phyloP scores from a whole-genome alignment of 805 yeast species.

The Yarrowia bubula region DNA sequence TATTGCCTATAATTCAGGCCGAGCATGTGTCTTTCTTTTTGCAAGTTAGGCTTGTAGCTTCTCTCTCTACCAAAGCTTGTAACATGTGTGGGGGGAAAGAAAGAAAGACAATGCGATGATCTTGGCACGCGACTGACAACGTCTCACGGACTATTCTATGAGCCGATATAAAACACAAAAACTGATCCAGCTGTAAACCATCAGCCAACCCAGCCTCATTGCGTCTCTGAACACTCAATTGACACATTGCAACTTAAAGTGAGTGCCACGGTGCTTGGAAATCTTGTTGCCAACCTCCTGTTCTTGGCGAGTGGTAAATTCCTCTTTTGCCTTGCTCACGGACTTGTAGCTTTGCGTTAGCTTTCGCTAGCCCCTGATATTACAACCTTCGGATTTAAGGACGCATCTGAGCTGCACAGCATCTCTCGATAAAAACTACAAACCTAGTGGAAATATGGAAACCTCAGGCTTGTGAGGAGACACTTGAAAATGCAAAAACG shows the following conservation, averaged over 20 bases:
- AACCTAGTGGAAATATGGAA: not conserved
- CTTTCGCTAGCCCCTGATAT: conserved; percentile 4
- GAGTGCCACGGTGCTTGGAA: not conserved
- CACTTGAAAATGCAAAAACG: not conserved
- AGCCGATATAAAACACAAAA: too few species aligned
- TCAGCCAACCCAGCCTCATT: too few species aligned
- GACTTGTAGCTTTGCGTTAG: not conserved
- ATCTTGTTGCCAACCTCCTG: not conserved
- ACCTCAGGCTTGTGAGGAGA: not conserved
- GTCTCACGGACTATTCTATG: too few species aligned
- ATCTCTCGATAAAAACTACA: not conserved
- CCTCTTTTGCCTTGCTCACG: not conserved
- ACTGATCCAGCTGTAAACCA: too few species aligned
- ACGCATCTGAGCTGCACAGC: not conserved
- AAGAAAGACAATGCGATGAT: not conserved
- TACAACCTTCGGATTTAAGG: not conserved
- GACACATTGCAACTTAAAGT: not conserved
- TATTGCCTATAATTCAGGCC: too few species aligned
- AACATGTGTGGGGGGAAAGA: not conserved
- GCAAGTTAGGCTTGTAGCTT: not conserved
- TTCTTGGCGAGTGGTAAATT: not conserved
- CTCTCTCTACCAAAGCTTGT: not conserved
- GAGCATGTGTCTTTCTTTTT: not conserved
- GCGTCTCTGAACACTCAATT: not conserved
- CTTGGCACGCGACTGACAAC: not conserved